Percentiles rank a stretch among this genome's conserved stretches.
These are phyloP conservation scores for Ogataea glucozyma DNA, from an alignment of 805 yeast genomes.

Conservation along the genomic window DNA sequence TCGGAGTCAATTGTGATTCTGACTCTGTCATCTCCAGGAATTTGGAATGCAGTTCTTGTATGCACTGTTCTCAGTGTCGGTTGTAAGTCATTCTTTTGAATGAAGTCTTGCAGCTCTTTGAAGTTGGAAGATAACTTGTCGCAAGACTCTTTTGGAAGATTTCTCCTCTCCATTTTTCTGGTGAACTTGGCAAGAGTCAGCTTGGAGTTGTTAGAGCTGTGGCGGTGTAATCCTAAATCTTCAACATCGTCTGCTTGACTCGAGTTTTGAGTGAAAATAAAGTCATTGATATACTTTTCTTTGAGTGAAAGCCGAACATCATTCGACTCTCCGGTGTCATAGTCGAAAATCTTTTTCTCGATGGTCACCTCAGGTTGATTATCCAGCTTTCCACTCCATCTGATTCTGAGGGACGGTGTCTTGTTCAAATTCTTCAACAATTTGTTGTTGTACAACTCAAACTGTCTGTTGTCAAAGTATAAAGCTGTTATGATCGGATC, in stretches of 20 bases:
- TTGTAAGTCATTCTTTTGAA: slow-evolving; percentile 65
- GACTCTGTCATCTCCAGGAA: slow-evolving; percentile 94
- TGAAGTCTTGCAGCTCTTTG: slow-evolving; percentile 60
- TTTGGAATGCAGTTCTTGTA: slow-evolving; percentile 94
- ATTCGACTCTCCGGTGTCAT: slow-evolving; percentile 43
- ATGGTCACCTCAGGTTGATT: slow-evolving; percentile 77
- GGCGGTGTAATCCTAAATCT: slow-evolving; percentile 21
- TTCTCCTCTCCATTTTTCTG: slow-evolving; percentile 62
- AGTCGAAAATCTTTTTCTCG: slow-evolving; percentile 76
- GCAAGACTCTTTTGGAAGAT: slow-evolving; percentile 52
- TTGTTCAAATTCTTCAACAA: slow-evolving; percentile 62
- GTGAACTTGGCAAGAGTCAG: slow-evolving; percentile 47
- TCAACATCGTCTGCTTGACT: slow-evolving; percentile 38
- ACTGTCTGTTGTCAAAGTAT: slow-evolving; percentile 81
- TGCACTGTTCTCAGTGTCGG: slow-evolving; percentile 86
- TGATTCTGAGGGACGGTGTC: slow-evolving; percentile 74
- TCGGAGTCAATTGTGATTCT: slow-evolving; percentile 91
- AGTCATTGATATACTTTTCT: slow-evolving; percentile 78
- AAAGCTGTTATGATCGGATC: slow-evolving; percentile 87
- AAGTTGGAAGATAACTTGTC: slow-evolving; percentile 56
- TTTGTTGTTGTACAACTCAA: slow-evolving; percentile 85
- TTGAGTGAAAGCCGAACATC: slow-evolving; percentile 70
- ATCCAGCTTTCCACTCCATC: slow-evolving; percentile 85
- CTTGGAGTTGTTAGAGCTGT: slow-evolving; percentile 15
- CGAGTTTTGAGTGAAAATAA: slow-evolving; percentile 44